Evolutionary conservation across 1,284 basidiomycete species (phyloP).

Genomic region (Heterobasidion occidentale): DNA sequence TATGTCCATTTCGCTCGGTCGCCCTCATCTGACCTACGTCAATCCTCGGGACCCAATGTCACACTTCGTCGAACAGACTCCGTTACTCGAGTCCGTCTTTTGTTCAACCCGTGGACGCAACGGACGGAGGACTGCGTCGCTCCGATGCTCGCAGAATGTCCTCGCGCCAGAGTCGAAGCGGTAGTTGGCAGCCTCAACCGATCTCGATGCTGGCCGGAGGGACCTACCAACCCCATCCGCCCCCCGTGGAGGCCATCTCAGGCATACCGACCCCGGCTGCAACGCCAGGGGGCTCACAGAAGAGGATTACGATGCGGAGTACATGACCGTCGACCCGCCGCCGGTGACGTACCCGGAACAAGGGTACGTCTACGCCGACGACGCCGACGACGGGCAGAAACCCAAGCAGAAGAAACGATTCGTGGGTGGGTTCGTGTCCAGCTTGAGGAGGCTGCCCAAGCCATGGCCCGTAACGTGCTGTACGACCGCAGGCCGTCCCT

Average conservation of each 20-base stretch:
- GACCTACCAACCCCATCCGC: constrained; percentile 6
- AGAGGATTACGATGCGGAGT: constrained; percentile 5
- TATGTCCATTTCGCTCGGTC: no score
- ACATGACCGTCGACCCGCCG: constrained; percentile 8
- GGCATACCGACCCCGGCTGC: constrained; percentile 1
- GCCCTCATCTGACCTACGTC: no score
- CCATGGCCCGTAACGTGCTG: constrained; percentile 14
- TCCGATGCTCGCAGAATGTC: background rate
- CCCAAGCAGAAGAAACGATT: constrained; percentile 12
- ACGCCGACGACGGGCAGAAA: constrained; percentile 2
- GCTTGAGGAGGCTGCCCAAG: constrained; percentile 19
- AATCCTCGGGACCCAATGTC: no score
- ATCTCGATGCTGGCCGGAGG: background rate
- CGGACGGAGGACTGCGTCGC: background rate
- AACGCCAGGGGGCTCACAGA: constrained; percentile 1
- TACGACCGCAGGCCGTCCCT: constrained; percentile 10
- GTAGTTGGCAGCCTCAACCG: background rate
- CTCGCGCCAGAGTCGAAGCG: background rate
- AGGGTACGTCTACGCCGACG: background rate
- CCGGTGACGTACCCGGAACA: background rate
- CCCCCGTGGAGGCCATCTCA: constrained; percentile 5
- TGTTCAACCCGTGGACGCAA: background rate
- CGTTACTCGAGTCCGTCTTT: background rate
- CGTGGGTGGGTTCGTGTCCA: constrained; percentile 24
- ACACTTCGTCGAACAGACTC: no score